Evolutionary conservation across 345 rosid species (phyloP).

Genomic region (Brassica carinata): DNA sequence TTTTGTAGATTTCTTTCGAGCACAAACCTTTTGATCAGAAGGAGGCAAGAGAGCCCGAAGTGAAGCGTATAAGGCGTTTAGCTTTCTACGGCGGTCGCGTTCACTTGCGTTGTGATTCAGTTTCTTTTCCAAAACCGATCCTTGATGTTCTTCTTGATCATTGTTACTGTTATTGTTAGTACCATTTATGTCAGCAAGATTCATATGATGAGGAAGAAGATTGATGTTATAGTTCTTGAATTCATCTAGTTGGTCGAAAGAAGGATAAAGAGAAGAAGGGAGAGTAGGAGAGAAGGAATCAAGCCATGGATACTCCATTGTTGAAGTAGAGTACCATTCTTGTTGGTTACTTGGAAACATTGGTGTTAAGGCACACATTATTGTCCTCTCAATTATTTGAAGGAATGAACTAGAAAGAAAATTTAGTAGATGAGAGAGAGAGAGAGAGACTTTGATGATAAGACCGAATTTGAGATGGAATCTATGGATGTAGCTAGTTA

Average conservation of each 20-base stretch:
- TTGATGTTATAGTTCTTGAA: slow-evolving; percentile 15
- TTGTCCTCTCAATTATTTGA: slow-evolving; percentile 3
- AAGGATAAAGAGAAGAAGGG: slow-evolving; percentile 32
- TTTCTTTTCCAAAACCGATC: slow-evolving; percentile 49
- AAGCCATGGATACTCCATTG: slow-evolving; percentile 35
- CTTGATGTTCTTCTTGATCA: slow-evolving; percentile 12
- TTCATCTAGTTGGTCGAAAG: slow-evolving; percentile 6
- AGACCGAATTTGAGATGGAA: slow-evolving; percentile 32
- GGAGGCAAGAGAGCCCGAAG: slow-evolving; percentile 68
- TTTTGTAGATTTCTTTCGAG: neutral
- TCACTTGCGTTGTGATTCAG: slow-evolving; percentile 77
- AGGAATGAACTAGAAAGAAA: slow-evolving; percentile 9
- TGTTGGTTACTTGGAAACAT: slow-evolving; percentile 28
- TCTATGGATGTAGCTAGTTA: slow-evolving; percentile 20
- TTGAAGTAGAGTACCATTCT: slow-evolving; percentile 29
- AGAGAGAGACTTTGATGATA: slow-evolving; percentile 20
- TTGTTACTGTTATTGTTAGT: slow-evolving; percentile 5
- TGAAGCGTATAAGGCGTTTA: slow-evolving; percentile 56
- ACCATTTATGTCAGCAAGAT: slow-evolving; percentile 9
- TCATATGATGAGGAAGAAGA: slow-evolving; percentile 5
- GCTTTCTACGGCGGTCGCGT: slow-evolving; percentile 61
- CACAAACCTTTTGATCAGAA: slow-evolving; percentile 50
- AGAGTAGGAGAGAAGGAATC: slow-evolving; percentile 30
- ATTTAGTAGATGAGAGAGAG: neutral
- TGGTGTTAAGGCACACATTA: slow-evolving; percentile 36